Evolutionary conservation across 345 rosid species (phyloP), one percentile per base, ranked within the genome.

Genomic region (Mangifera indica): DNA sequence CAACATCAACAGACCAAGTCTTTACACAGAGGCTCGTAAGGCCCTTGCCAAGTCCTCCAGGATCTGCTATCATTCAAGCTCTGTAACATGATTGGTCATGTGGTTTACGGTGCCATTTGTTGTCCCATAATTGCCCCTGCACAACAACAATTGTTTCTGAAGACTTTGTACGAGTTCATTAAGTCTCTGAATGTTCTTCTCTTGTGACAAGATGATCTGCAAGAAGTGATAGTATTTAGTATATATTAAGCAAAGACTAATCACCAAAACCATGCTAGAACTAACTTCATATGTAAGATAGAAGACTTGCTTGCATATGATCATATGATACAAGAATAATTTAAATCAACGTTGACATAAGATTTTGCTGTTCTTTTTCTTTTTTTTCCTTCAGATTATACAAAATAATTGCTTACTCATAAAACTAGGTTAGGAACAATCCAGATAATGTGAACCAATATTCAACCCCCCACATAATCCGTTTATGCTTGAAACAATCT

Each of bases 151-250:
- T 70, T 86, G 91, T 76, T 79, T 76, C 76, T 76, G 84, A 74
- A 94, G 97, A 72, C 79, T 88, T 73, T 72, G 85, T 25, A 91
- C 88, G 20, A 93, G 85, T 62, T 91, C 93, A 45, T 86, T 86
- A 58, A 91, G 93, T 77, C 84, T 85, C 69, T 86, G 93, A 76
- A 91, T 94, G 75, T 79, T 85, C 74, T 88, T 90, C 83, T 91
- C 98, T 78, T 87, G 97, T 17, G 87, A 86, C 74, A 90, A 79
- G 82, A 93, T 94, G 63, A 91, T 87, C 97, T 93, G 89, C 79
- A 78, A 57, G 6, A 32, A 72, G 45, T 5, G 63, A 66, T 24
- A 79, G 10, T 13, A 51, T 24, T 24, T 48, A 52, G 9, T 32
- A 63, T 69, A 68, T 15, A 26, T 12, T 52, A 62, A 51, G 26